Conservation (phyloP, 140 eudicot genomes). For the Oenanthe javanica region DNA sequence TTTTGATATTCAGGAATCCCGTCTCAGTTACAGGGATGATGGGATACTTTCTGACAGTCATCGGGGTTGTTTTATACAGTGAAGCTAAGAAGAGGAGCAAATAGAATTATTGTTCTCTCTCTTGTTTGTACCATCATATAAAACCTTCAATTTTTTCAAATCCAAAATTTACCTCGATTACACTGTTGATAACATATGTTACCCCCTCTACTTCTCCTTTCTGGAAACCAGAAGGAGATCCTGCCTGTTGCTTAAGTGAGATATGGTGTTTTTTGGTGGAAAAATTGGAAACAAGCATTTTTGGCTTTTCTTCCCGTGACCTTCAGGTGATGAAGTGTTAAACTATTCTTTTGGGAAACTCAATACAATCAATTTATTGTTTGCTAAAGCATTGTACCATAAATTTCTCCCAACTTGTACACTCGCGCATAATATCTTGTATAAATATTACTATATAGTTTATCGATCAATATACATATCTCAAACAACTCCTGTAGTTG, state of each 20-base stretch:
- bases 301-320: neutral
- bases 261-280: neutral
- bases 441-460: constrained; percentile 18
- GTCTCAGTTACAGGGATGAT: constrained; percentile 74
- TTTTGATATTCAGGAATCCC: constrained; percentile 65
- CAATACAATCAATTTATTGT: neutral
- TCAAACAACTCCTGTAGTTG: neutral
- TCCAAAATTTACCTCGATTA: neutral
- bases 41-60: constrained; percentile 58
- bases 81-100: constrained; percentile 69
- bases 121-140: neutral
- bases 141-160: neutral
- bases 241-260: neutral
- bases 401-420: too few relatives aligned
- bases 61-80: constrained; percentile 63
- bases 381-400: neutral
- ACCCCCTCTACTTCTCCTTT: neutral
- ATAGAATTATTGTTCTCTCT: neutral
- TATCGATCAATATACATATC: neutral
- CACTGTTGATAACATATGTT: neutral
- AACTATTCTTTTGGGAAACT: constrained; percentile 1
- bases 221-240: constrained; percentile 11
- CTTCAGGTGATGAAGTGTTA: neutral
- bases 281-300: neutral
- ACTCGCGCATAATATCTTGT: constrained; percentile 23